Evolutionary conservation across 306 rosid species (phyloP), one percentile per base, ranked within the genome.

Genomic region (Sphenostylis stenocarpa): DNA sequence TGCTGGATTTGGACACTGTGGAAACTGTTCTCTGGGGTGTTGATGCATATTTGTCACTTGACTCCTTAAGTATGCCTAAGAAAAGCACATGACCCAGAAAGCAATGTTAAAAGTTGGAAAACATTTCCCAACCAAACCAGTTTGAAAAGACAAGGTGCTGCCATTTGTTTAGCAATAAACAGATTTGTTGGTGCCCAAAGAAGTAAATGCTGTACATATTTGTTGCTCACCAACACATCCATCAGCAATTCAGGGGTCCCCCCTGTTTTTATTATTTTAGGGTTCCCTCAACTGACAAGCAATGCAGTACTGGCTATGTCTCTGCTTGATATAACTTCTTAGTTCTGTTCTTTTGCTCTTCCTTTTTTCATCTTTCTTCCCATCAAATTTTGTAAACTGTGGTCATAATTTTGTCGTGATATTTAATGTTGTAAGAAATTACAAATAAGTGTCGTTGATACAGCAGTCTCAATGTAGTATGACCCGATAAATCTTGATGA

Each of bases 141-240:
- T 61, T 74, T 74, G 84, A 75, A 73, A 75, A 75, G 86, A 83
- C 81, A 79, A 74, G 60, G 84, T 75, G 84, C 48, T 70, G 78
- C 81, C 71, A 69, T 62, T 79, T 79, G 78, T 75, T 74, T 55
- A 67, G 75, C 74, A 49, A 49, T 51, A 78, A 52, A 38, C 20
- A 58, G 21, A 49, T 63, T 1, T 72, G 55, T 77, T 65, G 56
- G 66, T 45, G 75, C 70, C 74, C 78, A 78, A 72, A 67, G 70
- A 68, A 74, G 79, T 85, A 57, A 85, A 83, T 83, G 86, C 74
- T 66, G 77, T 66, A 66, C 81, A 81, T 63, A 61, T 84, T 76
- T 85, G 86, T 81, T 67, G 70, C 79, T 76, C 86, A 85, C 85
- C 89, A 78, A 83, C 88, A 81, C 86, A 15, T 79, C 83, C 75